Conservation (phyloP, 2,329 filamentous ascomycete genomes). For the Scopulariopsis brevicaulis region DNA sequence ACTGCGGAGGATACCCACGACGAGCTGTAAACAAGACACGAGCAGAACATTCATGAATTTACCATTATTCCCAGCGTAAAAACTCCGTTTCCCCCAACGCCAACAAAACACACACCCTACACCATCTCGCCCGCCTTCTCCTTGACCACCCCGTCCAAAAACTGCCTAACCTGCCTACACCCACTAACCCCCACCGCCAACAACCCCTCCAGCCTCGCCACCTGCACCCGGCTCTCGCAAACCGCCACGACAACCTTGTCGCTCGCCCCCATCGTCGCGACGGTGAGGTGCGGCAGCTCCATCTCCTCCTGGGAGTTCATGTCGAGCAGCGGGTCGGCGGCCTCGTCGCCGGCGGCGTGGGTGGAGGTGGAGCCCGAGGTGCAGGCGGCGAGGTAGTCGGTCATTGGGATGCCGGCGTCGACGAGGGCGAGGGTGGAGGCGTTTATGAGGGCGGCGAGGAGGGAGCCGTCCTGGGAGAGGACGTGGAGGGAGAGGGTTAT, state of each 20-base stretch:
- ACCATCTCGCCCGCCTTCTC: conserved; percentile 53
- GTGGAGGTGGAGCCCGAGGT: conserved; percentile 72
- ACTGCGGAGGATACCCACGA: conserved; percentile 9
- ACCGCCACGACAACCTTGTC: conserved; percentile 71
- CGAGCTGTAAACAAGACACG: neutral
- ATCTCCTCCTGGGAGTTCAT: conserved; percentile 71
- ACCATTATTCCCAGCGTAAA: neutral
- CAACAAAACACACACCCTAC: neutral
- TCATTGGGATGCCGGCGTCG: conserved; percentile 93
- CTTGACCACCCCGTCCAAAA: conserved; percentile 71
- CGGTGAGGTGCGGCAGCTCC: conserved; percentile 80
- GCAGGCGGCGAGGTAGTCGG: conserved; percentile 79
- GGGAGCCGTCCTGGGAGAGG: conserved; percentile 78
- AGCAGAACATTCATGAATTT: neutral
- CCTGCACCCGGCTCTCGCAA: conserved; percentile 83
- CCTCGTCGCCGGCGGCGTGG: conserved; percentile 52
- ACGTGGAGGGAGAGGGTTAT: conserved; percentile 80
- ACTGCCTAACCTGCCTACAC: conserved; percentile 72
- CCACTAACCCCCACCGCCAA: conserved; percentile 85
- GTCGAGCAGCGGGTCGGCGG: conserved; percentile 68
- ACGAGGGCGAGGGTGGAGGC: conserved; percentile 84
- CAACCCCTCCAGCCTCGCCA: conserved; percentile 78
- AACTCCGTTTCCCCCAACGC: neutral
- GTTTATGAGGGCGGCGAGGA: conserved; percentile 84
- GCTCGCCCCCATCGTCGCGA: conserved; percentile 64